phyloP scores from a whole-genome alignment of 805 yeast species.

The Saccharomycopsis malanga region DNA sequence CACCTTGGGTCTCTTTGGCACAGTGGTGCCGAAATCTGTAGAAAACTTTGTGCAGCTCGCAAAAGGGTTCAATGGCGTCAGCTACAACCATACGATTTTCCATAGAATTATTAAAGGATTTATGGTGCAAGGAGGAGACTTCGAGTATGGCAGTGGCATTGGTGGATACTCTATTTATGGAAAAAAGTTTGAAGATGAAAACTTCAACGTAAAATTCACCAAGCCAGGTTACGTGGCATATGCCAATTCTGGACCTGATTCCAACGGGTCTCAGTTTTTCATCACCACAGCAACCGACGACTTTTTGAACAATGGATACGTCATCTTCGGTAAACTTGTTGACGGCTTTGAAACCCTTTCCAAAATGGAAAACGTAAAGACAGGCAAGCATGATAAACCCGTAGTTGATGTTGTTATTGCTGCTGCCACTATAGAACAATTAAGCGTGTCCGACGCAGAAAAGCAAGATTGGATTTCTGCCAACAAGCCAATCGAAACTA shows the following conservation, averaged over 20 bases:
- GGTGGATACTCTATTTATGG: slow-evolving; percentile 85
- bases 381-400: slow-evolving; percentile 38
- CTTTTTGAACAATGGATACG: slow-evolving; percentile 57
- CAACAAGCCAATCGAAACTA: slow-evolving; percentile 1
- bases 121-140: slow-evolving; percentile 88
- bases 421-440: slow-evolving; percentile 17
- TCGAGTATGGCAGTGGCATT: slow-evolving; percentile 54
- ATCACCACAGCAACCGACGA: slow-evolving; percentile 49
- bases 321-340: slow-evolving; percentile 71
- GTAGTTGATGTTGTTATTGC: slow-evolving; percentile 35
- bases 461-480: slow-evolving; percentile 7
- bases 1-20: slow-evolving; percentile 57
- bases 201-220: slow-evolving; percentile 58
- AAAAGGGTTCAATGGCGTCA: slow-evolving; percentile 34
- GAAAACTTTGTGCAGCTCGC: slow-evolving; percentile 51
- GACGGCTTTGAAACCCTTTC: slow-evolving; percentile 61
- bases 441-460: slow-evolving; percentile 8
- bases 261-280: slow-evolving; percentile 67
- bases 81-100: slow-evolving; percentile 57
- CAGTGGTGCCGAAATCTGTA: slow-evolving; percentile 56
- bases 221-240: slow-evolving; percentile 62
- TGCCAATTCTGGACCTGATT: slow-evolving; percentile 65
- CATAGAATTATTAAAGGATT: slow-evolving; percentile 68
- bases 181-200: slow-evolving; percentile 67
- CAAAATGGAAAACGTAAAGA: slow-evolving; percentile 50